Evolutionary conservation across 139 green algal genomes (phyloP).

Genomic region (Pycnococcus provasolii): DNA sequence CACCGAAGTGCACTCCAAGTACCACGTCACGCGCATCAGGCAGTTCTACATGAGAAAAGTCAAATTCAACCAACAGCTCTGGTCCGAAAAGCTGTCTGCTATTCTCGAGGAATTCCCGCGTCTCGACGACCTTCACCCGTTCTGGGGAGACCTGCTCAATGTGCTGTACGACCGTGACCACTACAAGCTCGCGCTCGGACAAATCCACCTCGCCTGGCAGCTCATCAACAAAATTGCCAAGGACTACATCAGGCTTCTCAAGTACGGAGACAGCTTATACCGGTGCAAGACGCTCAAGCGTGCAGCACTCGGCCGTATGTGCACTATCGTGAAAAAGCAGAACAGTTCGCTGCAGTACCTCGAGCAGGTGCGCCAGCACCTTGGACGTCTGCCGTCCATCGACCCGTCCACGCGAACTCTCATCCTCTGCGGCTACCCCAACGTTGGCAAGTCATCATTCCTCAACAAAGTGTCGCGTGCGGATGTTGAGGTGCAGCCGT

Average conservation of each 20-base stretch:
- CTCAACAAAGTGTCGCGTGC: slow-evolving; percentile 95
- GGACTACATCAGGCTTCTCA: slow-evolving; percentile 94
- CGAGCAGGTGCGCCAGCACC: slow-evolving; percentile 99
- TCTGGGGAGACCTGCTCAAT: slow-evolving; percentile 96
- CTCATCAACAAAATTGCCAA: slow-evolving; percentile 88
- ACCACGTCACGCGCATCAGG: slow-evolving; percentile 87
- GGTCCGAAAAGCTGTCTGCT: slow-evolving; percentile 77
- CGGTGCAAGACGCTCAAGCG: slow-evolving; percentile 97
- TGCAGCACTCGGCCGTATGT: slow-evolving; percentile 95
- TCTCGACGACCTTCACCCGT: slow-evolving; percentile 96
- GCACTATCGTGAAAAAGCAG: slow-evolving; percentile 97
- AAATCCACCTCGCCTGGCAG: slow-evolving; percentile 83
- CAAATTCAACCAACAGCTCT: slow-evolving; percentile 82
- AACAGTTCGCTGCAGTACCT: slow-evolving; percentile 80
- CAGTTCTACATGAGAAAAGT: slow-evolving; percentile 99
- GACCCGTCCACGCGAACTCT: slow-evolving; percentile 94
- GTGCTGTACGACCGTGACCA: slow-evolving; percentile 99
- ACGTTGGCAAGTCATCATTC: slow-evolving; percentile 94
- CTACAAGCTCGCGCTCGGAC: slow-evolving; percentile 97
- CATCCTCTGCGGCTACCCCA: slow-evolving; percentile 95
- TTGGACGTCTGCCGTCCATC: slow-evolving; percentile 90
- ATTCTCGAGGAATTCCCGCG: slow-evolving; percentile 94
- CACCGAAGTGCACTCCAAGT: slow-evolving; percentile 94
- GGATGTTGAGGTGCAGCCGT: slow-evolving; percentile 97
- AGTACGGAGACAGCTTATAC: slow-evolving; percentile 98